Percentiles rank a stretch among this genome's conserved stretches.
Conservation (phyloP, 192 early-diverging fungal species). For the Pilaira anomala region DNA sequence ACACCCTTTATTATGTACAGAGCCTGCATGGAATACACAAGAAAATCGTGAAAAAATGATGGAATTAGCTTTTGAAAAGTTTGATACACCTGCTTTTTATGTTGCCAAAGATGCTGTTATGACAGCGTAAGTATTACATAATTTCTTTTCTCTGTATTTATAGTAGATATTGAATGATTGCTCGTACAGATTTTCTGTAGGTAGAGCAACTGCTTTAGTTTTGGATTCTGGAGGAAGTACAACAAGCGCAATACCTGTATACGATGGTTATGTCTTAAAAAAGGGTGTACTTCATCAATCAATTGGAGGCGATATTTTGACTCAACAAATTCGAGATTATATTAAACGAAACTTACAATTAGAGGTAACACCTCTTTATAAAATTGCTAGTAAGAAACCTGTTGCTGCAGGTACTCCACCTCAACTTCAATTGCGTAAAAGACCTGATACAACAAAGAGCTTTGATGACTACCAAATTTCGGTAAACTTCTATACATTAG, state of each 20-base stretch:
- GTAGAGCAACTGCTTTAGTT: slow-evolving; percentile 84
- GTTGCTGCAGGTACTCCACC: slow-evolving; percentile 71
- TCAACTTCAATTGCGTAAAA: slow-evolving; percentile 43
- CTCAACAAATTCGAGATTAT: slow-evolving; percentile 67
- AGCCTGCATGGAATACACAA: slow-evolving; percentile 87
- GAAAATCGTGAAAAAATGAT: slow-evolving; percentile 83
- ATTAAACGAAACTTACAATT: slow-evolving; percentile 56
- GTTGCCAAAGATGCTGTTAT: slow-evolving; percentile 89
- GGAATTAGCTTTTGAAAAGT: slow-evolving; percentile 95
- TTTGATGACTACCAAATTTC: slow-evolving; percentile 75
- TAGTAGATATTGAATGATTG: background rate
- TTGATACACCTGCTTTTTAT: slow-evolving; percentile 88
- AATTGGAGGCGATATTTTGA: slow-evolving; percentile 80
- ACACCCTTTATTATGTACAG: slow-evolving; percentile 88
- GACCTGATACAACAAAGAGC: slow-evolving; percentile 55
- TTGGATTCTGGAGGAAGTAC: slow-evolving; percentile 86
- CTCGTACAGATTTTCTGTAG: slow-evolving; percentile 80
- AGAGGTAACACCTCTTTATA: slow-evolving; percentile 78
- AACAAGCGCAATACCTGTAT: slow-evolving; percentile 90
- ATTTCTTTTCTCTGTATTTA: background rate
- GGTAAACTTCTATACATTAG: slow-evolving; percentile 36
- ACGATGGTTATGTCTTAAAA: slow-evolving; percentile 93
- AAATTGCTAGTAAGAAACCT: slow-evolving; percentile 68
- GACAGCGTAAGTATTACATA: slow-evolving; percentile 61
- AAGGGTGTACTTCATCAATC: slow-evolving; percentile 71